Base-by-base conservation (phyloP, 1,284 basidiomycete genomes). In the Cystobasidiaceae sp. region DNA sequence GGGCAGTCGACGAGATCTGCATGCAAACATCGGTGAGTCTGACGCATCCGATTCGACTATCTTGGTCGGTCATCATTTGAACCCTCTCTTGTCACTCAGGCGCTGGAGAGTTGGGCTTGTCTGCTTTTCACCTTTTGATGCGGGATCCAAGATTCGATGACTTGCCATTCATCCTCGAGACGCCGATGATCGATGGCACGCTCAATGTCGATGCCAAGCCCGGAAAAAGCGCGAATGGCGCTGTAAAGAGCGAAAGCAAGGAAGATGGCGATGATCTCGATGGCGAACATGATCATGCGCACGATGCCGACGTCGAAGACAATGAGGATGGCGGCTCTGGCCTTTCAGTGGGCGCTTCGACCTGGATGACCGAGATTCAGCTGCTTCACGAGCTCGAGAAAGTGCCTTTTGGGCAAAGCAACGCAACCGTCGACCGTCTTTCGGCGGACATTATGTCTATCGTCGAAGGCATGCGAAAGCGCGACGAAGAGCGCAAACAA, bases 161-260 rank as follows among this genome's bases (percentile, higher is more conserved):
- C 48, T 86, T 92, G 44, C 90, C 90, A 2, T 80, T 93, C 44
- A 83, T 92, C 37, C 82, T 93, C 19, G 90, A 93, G 75, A 92
- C 90, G 0, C 88, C 88, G 0, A 81, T 79, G 30, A 82, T 83
- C 61, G 84, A 44, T 15, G 67, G 50, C 15, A 41, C 23, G n/a
- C 39, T 67, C n/a, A 37, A 44, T 8, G 33, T 50, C 9, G 54
- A 43, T 34, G 52, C 27, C 21, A 51, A 54, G 21, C 19, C 39
- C 11, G 25, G 25, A 11, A 45, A 21, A 9, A 4, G 33, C 32
- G 19, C 50, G 32, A 48, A 48, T 32, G 59, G 49, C 21, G n/a
- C 41, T n/a, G 17, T 30, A 19, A 21, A 33, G 85, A 66, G 75
- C 77, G 25, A 79, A 59, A 46, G 39, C n/a, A 80, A 82, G 9